phyloP scores from a whole-genome alignment of 169 alveolate species.

The Cryptosporidium muris region DNA sequence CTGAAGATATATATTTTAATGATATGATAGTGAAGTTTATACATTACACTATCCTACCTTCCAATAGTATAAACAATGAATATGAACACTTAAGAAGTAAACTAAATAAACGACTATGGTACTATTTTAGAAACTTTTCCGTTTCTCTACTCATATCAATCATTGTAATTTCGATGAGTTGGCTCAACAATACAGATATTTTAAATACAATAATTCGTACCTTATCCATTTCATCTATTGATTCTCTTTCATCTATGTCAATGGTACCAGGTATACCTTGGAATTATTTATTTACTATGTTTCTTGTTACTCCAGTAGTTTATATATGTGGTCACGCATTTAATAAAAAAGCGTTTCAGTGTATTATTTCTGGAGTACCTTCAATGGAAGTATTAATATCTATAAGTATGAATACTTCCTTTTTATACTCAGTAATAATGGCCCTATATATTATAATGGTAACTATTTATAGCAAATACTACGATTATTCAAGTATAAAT shows the following conservation, averaged over 20 bases:
- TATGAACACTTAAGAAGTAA: neutral
- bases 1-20: constrained; percentile 13
- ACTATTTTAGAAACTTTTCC: constrained; percentile 22
- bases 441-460: constrained; percentile 32
- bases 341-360: constrained; percentile 29
- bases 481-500: constrained; percentile 1
- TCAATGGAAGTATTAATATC: constrained; percentile 48
- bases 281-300: constrained; percentile 17
- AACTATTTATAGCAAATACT: constrained; percentile 1
- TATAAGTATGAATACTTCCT: constrained; percentile 51
- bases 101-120: constrained; percentile 33
- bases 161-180: constrained; percentile 14
- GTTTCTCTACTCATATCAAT: constrained; percentile 28
- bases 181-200: constrained; percentile 23
- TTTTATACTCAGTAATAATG: constrained; percentile 28
- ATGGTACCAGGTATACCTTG: constrained; percentile 48
- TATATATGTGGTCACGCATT: constrained; percentile 52
- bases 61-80: no score
- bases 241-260: constrained; percentile 10
- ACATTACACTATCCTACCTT: neutral
- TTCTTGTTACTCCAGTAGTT: constrained; percentile 32
- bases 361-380: constrained; percentile 22
- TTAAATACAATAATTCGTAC: constrained; percentile 20
- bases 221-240: neutral
- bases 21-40: constrained; percentile 9